Evolutionary conservation across 1,284 basidiomycete genomes (phyloP).

Genomic region (Cryptococcus floricola): DNA sequence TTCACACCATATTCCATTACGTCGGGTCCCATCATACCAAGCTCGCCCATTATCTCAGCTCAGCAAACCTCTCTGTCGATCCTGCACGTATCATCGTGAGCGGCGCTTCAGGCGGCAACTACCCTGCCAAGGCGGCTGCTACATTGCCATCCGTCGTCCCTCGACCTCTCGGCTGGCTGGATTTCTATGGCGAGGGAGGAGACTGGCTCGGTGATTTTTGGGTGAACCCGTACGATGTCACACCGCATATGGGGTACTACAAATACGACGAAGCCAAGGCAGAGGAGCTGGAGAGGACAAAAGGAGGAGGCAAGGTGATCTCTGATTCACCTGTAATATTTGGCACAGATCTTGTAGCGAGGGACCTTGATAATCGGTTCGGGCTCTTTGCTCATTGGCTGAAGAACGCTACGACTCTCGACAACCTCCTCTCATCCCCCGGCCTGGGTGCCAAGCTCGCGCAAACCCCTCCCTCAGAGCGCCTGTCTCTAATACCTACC

Average conservation of each 20-base stretch:
- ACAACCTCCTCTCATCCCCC: slow-evolving; percentile 4
- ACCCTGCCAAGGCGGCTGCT: slow-evolving; percentile 7
- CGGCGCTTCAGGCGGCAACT: slow-evolving; percentile 13
- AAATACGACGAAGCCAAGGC: background rate
- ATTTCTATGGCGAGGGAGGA: slow-evolving; percentile 3
- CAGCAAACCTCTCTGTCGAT: slow-evolving; percentile 1
- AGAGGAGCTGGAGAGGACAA: background rate
- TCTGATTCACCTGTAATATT: background rate
- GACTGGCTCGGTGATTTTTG: slow-evolving; percentile 11
- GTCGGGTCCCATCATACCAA: slow-evolving; percentile 3
- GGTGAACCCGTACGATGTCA: background rate
- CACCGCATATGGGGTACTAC: background rate
- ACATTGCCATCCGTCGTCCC: slow-evolving; percentile 2
- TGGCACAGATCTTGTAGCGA: background rate
- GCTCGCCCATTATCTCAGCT: background rate
- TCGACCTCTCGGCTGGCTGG: slow-evolving; percentile 6
- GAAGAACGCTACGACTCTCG: slow-evolving; percentile 3
- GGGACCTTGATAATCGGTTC: background rate
- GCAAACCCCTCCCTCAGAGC: slow-evolving; percentile 2
- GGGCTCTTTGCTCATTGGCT: slow-evolving; percentile 3
- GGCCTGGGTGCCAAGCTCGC: slow-evolving; percentile 7
- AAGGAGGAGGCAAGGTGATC: background rate
- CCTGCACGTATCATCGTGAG: slow-evolving; percentile 3
- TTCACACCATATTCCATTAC: slow-evolving; percentile 11
- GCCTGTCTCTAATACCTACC: slow-evolving; percentile 3